phyloP scores from a whole-genome alignment of 1,284 basidiomycete species.

The Malassezia sympodialis region DNA sequence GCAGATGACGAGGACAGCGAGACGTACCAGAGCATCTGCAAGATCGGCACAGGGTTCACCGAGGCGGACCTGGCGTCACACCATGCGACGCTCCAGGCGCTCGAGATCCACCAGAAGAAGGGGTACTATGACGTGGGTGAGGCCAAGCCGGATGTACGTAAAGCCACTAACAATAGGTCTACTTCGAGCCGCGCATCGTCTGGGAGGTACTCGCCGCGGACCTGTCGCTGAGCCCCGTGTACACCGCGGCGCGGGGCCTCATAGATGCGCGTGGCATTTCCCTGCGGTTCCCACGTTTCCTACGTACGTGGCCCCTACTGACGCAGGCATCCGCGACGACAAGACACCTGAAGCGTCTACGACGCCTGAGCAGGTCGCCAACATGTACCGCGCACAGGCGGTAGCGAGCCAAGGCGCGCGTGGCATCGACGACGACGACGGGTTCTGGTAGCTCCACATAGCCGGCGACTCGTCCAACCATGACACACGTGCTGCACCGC shows the following conservation, averaged over 20 bases:
- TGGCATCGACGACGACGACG: slow-evolving; percentile 65
- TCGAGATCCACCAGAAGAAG: slow-evolving; percentile 58
- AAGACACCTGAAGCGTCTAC: slow-evolving; percentile 86
- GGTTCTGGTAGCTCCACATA: slow-evolving; percentile 61
- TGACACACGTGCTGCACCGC: not conserved
- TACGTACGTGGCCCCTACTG: slow-evolving; percentile 51
- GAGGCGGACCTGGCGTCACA: slow-evolving; percentile 72
- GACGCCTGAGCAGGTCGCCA: slow-evolving; percentile 83
- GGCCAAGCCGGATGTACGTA: slow-evolving; percentile 36
- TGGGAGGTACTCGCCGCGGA: slow-evolving; percentile 99
- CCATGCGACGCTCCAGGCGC: slow-evolving; percentile 67
- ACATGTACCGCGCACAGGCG: slow-evolving; percentile 85
- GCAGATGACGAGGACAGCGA: slow-evolving; percentile 39
- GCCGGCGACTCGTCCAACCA: not conserved
- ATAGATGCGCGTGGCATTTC: slow-evolving; percentile 59
- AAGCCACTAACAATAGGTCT: slow-evolving; percentile 16
- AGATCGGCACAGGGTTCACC: slow-evolving; percentile 95
- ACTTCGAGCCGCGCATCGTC: slow-evolving; percentile 55
- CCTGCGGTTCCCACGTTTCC: slow-evolving; percentile 86
- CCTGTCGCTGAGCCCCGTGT: slow-evolving; percentile 87
- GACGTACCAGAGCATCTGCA: slow-evolving; percentile 56
- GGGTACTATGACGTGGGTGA: slow-evolving; percentile 57
- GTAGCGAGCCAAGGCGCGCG: slow-evolving; percentile 54
- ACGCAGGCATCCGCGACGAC: slow-evolving; percentile 65
- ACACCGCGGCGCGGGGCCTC: slow-evolving; percentile 82